Conservation (phyloP, 768 basidiomycete genomes). For the Myochromella boudieri region DNA sequence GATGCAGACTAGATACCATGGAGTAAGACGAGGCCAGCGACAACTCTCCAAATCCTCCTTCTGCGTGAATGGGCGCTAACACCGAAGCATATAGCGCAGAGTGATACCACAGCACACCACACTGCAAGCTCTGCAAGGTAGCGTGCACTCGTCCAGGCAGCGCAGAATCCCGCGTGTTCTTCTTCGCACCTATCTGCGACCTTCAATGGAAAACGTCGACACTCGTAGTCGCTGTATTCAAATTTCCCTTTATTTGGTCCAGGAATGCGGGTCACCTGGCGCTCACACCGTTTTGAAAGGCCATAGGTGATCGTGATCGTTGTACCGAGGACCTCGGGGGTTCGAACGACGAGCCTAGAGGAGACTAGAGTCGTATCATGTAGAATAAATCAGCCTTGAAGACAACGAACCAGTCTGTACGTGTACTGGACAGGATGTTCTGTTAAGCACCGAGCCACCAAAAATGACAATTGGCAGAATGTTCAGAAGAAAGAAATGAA, state of each 20-base stretch:
- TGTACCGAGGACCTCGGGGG: slow-evolving; percentile 44
- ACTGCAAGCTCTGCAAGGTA: slow-evolving; percentile 65
- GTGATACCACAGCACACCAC: slow-evolving; percentile 60
- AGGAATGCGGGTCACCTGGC: slow-evolving; percentile 47
- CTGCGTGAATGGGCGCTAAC: slow-evolving; percentile 72
- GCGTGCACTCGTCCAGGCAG: slow-evolving; percentile 68
- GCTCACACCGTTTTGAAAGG: slow-evolving; percentile 56
- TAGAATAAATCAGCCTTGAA: neutral
- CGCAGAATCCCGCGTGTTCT: slow-evolving; percentile 60
- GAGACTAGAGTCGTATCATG: neutral
- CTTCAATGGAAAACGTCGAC: slow-evolving; percentile 63
- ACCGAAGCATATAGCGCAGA: slow-evolving; percentile 62
- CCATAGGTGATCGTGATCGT: slow-evolving; percentile 58
- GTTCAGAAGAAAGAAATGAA: neutral
- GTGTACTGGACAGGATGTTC: slow-evolving; percentile 56
- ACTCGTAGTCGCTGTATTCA: slow-evolving; percentile 56
- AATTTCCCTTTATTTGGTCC: slow-evolving; percentile 42
- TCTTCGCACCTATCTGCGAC: slow-evolving; percentile 47
- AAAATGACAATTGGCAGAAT: neutral
- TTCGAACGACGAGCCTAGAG: slow-evolving; percentile 43
- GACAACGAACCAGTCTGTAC: slow-evolving; percentile 60
- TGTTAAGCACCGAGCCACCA: slow-evolving; percentile 22
- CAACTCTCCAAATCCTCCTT: slow-evolving; percentile 74
- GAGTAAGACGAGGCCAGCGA: slow-evolving; percentile 61
- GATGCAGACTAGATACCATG: slow-evolving; percentile 44